Conservation (phyloP, 345 rosid genomes). For the Citrus maxima region DNA sequence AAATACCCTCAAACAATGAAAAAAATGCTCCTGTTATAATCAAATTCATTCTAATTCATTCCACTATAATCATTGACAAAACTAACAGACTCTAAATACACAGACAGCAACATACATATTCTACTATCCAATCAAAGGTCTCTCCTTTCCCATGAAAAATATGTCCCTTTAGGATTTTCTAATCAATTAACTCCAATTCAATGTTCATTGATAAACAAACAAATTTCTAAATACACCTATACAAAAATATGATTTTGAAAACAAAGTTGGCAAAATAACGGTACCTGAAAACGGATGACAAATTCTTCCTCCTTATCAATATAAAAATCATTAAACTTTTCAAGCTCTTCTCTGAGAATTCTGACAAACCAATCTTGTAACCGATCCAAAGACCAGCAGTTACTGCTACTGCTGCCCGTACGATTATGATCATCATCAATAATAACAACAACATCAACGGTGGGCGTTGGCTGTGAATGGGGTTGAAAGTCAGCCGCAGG, state of each 20-base stretch:
- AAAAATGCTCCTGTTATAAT: background rate
- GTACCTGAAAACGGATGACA: slow-evolving; percentile 81
- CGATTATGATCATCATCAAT: slow-evolving; percentile 11
- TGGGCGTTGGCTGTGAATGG: background rate
- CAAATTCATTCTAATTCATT: background rate
- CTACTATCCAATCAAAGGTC: background rate
- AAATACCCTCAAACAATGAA: too few relatives aligned
- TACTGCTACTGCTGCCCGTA: background rate
- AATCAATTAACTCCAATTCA: background rate
- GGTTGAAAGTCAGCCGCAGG: slow-evolving; percentile 11
- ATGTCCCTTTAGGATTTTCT: too few relatives aligned
- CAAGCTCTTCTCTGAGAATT: slow-evolving; percentile 85
- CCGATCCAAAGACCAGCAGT: slow-evolving; percentile 25
- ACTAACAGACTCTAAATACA: background rate
- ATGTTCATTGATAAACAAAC: background rate
- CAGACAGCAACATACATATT: background rate
- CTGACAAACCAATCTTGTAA: slow-evolving; percentile 67
- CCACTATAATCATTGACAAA: background rate
- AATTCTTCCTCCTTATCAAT: slow-evolving; percentile 91
- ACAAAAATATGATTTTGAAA: background rate
- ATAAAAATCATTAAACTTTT: slow-evolving; percentile 84
- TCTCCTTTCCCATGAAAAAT: background rate
- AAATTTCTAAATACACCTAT: background rate
- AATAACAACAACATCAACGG: background rate
- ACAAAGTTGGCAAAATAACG: background rate